Evolutionary conservation across 257 asterid genomes (phyloP), one percentile per base, ranked within the genome.

Genomic region (Primulina tabacum): DNA sequence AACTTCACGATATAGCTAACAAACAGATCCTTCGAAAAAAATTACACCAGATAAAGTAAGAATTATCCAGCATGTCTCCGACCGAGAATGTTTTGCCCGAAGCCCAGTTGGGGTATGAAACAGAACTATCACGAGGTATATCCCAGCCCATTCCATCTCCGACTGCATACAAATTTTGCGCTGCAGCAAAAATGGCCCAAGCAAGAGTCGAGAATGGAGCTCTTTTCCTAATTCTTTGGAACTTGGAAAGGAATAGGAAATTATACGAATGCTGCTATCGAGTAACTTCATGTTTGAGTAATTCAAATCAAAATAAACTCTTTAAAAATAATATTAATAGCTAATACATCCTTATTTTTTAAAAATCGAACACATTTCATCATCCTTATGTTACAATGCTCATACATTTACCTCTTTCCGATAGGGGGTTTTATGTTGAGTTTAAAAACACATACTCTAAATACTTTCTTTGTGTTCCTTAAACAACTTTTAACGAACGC

Each of bases 121-220:
- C 64, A 0, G 80, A 70, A 21, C 56, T 37, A 67, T 67, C 68
- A 8, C 60, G 64, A 6, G 88, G 86, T 37, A 78, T 24, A 0
- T 2, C 16, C 90, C 90, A 85, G 12, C 86, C 86, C 29, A 40
- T 3, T 37, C 12, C 40, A 60, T 75, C 86, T 76, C 90, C 88
- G 18, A 85, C 84, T 21, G 59, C 29, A n/a, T n/a, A 35, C 38
- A 69, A 79, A 8, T 10, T 71, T 69, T 76, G 84, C 3, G 88
- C 86, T 47, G 59, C 59, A 12, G 65, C 32, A 21, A 75, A 67
- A 58, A 77, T 8, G 34, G 74, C 82, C 69, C 56, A 52, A 55
- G 71, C 71, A 30, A 73, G 55, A 20, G 63, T 30, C 26, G 55
- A 59, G n/a, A 16, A 35, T 26, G 71, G 59, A 29, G 20, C 38